Evolutionary conservation across 441 rosid genomes (phyloP).

Genomic region (Bruguiera hainesii): DNA sequence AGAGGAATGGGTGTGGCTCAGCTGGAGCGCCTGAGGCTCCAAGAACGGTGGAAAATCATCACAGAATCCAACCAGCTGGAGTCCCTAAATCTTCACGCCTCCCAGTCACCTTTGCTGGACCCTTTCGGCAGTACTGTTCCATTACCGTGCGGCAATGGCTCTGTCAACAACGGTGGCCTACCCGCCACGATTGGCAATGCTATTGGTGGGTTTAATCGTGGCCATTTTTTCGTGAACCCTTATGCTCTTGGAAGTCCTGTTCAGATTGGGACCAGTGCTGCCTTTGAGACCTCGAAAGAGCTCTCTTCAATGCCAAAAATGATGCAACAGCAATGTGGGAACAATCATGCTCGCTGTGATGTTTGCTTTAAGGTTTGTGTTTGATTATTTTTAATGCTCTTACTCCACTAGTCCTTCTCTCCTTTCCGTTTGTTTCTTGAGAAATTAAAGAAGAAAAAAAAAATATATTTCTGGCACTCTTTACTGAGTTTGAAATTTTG

Average conservation of each 20-base stretch:
- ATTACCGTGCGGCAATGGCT: slow-evolving; percentile 31
- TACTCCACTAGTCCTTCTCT: not conserved
- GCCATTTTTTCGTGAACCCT: slow-evolving; percentile 31
- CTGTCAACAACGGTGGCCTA: slow-evolving; percentile 23
- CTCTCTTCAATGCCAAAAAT: slow-evolving; percentile 88
- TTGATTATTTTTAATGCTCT: slow-evolving; percentile 4
- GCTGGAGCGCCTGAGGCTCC: slow-evolving; percentile 49
- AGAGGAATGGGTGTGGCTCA: slow-evolving; percentile 84
- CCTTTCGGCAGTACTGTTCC: slow-evolving; percentile 17
- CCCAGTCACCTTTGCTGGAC: slow-evolving; percentile 2
- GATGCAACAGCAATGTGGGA: slow-evolving; percentile 24
- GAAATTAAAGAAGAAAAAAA: not conserved
- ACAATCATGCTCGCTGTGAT: slow-evolving; percentile 24
- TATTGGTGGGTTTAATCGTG: slow-evolving; percentile 30
- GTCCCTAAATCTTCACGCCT: slow-evolving; percentile 4
- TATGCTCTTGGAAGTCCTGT: slow-evolving; percentile 21
- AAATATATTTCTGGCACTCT: not conserved
- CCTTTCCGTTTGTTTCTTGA: slow-evolving; percentile 4
- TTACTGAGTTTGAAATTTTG: too few relatives aligned
- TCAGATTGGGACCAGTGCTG: slow-evolving; percentile 19
- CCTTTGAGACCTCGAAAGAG: slow-evolving; percentile 56
- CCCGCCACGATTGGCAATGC: slow-evolving; percentile 26
- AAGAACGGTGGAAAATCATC: slow-evolving; percentile 33
- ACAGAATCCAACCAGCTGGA: slow-evolving; percentile 18
- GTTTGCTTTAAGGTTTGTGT: slow-evolving; percentile 54